phyloP scores from a whole-genome alignment of 1,284 basidiomycete species.

The Ceratobasidium sp. region DNA sequence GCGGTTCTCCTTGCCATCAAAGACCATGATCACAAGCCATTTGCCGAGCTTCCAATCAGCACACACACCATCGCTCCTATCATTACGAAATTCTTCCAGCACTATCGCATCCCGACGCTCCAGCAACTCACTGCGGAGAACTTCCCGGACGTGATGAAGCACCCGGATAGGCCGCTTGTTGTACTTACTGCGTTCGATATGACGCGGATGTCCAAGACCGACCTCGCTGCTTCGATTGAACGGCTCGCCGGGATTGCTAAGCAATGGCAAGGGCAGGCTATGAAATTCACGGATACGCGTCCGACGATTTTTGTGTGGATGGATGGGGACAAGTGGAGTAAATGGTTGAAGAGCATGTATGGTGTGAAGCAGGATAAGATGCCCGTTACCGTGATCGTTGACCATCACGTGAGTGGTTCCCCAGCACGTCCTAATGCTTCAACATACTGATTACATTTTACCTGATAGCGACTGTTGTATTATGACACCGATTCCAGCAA shows the following conservation, averaged over 20 bases:
- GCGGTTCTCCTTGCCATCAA: conserved; percentile 84
- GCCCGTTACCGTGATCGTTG: conserved; percentile 77
- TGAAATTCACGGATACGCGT: conserved; percentile 36
- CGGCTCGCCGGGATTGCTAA: conserved; percentile 67
- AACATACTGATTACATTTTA: conserved; percentile 52
- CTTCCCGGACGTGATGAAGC: conserved; percentile 87
- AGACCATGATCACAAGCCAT: conserved; percentile 62
- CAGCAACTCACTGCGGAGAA: conserved; percentile 79
- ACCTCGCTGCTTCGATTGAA: conserved; percentile 62
- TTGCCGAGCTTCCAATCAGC: conserved; percentile 53
- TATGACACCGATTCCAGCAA: conserved; percentile 70
- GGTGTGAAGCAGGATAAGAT: conserved; percentile 67
- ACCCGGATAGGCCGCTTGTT: conserved; percentile 75
- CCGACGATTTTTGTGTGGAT: conserved; percentile 87
- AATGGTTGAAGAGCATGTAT: conserved; percentile 92
- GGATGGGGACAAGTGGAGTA: conserved; percentile 82
- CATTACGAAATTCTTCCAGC: conserved; percentile 68
- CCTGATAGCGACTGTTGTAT: conserved; percentile 73
- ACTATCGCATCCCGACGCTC: conserved; percentile 77
- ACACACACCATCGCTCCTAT: conserved; percentile 46
- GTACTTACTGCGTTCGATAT: conserved; percentile 69
- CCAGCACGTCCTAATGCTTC: background rate
- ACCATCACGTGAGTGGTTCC: conserved; percentile 74
- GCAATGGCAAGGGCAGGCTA: conserved; percentile 47
- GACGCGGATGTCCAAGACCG: conserved; percentile 53